These are phyloP conservation scores for Suillus spraguei DNA, from an alignment of 768 basidiomycete genomes.

Conservation along the genomic window DNA sequence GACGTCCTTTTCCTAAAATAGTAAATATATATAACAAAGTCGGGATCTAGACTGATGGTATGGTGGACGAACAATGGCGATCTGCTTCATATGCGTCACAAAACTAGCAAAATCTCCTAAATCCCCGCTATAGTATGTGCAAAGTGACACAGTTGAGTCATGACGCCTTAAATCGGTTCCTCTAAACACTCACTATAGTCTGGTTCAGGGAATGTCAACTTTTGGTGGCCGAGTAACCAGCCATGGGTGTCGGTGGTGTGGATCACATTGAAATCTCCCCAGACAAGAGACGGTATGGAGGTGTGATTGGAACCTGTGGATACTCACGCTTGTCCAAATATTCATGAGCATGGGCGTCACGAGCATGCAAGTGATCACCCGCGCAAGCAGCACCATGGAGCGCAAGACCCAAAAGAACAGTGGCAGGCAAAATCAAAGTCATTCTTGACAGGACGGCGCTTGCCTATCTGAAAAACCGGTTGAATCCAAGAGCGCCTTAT, in stretches of 20 bases:
- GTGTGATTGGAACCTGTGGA: constrained; percentile 46
- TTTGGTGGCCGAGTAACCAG: constrained; percentile 86
- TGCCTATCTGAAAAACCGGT: neutral
- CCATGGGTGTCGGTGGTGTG: constrained; percentile 86
- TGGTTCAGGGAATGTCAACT: constrained; percentile 70
- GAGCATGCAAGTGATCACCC: constrained; percentile 22
- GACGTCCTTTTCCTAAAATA: constrained; percentile 60
- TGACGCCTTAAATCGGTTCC: neutral
- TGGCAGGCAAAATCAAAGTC: constrained; percentile 19
- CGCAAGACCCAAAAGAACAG: constrained; percentile 22
- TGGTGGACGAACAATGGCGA: constrained; percentile 53
- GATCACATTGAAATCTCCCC: constrained; percentile 90
- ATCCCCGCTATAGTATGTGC: constrained; percentile 45
- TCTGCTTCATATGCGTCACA: constrained; percentile 76
- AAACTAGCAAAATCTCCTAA: constrained; percentile 90
- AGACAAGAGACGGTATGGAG: constrained; percentile 69
- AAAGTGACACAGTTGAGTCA: neutral
- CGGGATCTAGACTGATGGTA: neutral
- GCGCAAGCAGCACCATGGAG: constrained; percentile 21
- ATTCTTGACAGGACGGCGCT: constrained; percentile 1
- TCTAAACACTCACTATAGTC: constrained; percentile 54
- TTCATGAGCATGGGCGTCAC: constrained; percentile 32
- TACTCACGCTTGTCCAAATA: constrained; percentile 39
- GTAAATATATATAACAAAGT: neutral
- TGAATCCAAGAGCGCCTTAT: neutral